Evolutionary conservation across 805 yeast genomes (phyloP), one percentile per base, ranked within the genome.

Genomic region (Saccharomyces eubayanus): DNA sequence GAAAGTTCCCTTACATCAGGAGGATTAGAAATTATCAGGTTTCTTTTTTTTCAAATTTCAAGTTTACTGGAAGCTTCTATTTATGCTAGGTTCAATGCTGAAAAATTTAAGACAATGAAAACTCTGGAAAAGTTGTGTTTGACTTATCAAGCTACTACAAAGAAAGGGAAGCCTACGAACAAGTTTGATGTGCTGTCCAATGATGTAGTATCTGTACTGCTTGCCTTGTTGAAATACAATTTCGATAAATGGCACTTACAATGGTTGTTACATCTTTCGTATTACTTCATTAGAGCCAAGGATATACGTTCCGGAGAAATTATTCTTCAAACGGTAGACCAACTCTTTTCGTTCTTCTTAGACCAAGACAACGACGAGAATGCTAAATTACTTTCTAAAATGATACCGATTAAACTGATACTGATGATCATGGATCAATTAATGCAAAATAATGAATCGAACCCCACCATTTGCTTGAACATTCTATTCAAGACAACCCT

Each of bases 351-450:
- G 28, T 73, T 74, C 40, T 70, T 73, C 8, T 49, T 79, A 6
- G 66, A 72, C 56, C 55, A 76, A 54, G 65, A 78, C 65, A 54
- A 77, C 41, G 59, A 76, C 56, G 80, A 78, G 41, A 62, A 77
- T 28, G 65, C 78, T 68, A 64, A 77, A 68, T 60, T 76, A 68
- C 60, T 77, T 75, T 28, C 48, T 28, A 76, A 82, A 48, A 73
- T 84, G 0, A 73, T 87, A 2, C 79, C 88, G 0, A 74, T 84
- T 5, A 85, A 84, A 62, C 84, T 91, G 86, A 71, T 87, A 9
- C 69, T 87, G 10, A 64, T 86, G 12, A 63, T 86, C 11, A 69
- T 79, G 47, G 65, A 64, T 56, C 69, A 65, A 43, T 36, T 54
- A 5, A 57, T 56, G 20, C 71, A 65, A n/a, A 65, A 69, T 36